A percentile compares a stretch with the other conserved stretches of the same genome.
Conservation (phyloP, 1,284 basidiomycete genomes). For the Stygiomarasmius scandens region DNA sequence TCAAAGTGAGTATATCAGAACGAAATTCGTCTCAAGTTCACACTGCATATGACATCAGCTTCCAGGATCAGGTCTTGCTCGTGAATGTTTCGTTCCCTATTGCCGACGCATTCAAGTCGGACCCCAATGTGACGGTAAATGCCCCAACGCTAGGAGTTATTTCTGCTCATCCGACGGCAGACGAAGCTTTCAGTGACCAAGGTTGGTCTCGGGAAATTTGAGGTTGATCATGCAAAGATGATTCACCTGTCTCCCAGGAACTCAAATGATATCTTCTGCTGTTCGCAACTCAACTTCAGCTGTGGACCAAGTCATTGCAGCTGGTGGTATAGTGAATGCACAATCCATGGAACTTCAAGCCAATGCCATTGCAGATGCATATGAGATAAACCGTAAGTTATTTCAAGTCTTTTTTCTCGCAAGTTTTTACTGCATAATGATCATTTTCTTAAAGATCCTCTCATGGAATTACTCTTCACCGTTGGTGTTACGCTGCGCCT, state of each 20-base stretch:
- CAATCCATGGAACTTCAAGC: constrained; percentile 15
- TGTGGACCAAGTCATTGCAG: constrained; percentile 11
- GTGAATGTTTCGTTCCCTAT: constrained; percentile 17
- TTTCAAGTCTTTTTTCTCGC: too few relatives aligned
- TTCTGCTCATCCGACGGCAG: constrained; percentile 15
- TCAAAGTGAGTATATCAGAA: constrained; percentile 16
- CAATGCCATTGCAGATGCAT: constrained; percentile 16
- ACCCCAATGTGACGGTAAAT: constrained; percentile 11
- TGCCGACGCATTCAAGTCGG: constrained; percentile 13
- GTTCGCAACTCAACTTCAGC: constrained; percentile 13
- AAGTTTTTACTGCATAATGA: too few relatives aligned
- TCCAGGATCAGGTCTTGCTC: constrained; percentile 13
- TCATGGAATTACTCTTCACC: constrained; percentile 14
- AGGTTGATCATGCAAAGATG: too few relatives aligned
- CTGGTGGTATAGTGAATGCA: constrained; percentile 16
- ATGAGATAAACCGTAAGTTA: constrained; percentile 17
- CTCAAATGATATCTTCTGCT: neutral
- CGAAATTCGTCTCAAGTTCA: too few relatives aligned
- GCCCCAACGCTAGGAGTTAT: constrained; percentile 11
- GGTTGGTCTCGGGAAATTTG: constrained; percentile 9
- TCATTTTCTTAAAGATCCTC: constrained; percentile 12
- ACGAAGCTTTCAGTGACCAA: constrained; percentile 13
- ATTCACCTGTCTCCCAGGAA: too few relatives aligned
- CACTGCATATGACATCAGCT: neutral
- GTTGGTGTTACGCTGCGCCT: constrained; percentile 5